These are phyloP conservation scores for Agapanthus africanus DNA, from an alignment of 106 monocot genomes.

Conservation along the genomic window DNA sequence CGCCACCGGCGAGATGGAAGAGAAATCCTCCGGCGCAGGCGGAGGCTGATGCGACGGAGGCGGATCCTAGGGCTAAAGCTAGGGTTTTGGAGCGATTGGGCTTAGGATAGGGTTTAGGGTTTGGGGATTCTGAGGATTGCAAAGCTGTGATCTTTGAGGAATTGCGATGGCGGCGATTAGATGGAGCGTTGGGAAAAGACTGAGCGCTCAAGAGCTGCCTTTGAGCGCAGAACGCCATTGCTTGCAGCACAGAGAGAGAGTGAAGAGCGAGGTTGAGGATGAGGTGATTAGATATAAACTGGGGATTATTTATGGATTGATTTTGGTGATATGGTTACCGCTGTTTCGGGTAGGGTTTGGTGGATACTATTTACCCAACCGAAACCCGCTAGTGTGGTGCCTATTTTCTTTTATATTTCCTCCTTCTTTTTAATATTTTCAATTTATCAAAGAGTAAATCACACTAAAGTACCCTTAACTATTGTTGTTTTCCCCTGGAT, in stretches of 20 bases:
- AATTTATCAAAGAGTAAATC: too few relatives aligned
- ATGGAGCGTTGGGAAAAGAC: not conserved
- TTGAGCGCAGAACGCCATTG: slow-evolving; percentile 21
- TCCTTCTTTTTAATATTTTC: too few relatives aligned
- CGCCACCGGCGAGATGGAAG: slow-evolving; percentile 20
- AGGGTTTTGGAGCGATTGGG: not conserved
- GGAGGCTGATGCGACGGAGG: slow-evolving; percentile 22
- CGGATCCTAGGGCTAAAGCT: slow-evolving; percentile 21
- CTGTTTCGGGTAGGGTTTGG: too few relatives aligned
- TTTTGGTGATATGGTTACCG: too few relatives aligned
- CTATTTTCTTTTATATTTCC: too few relatives aligned
- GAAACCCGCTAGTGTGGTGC: too few relatives aligned
- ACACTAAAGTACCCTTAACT: too few relatives aligned
- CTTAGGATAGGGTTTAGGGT: not conserved
- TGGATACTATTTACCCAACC: too few relatives aligned
- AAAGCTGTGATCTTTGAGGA: not conserved
- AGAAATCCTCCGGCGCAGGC: slow-evolving; percentile 32
- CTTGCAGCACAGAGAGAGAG: not conserved
- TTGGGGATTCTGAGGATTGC: not conserved
- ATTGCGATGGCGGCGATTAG: not conserved
- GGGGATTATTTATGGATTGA: too few relatives aligned
- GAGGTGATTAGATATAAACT: not conserved
- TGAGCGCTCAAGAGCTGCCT: slow-evolving; percentile 11
- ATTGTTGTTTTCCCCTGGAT: too few relatives aligned
- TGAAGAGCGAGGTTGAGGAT: not conserved